phyloP scores from a whole-genome alignment of 495 filamentous ascomycete species.

The Penicillium canescens region DNA sequence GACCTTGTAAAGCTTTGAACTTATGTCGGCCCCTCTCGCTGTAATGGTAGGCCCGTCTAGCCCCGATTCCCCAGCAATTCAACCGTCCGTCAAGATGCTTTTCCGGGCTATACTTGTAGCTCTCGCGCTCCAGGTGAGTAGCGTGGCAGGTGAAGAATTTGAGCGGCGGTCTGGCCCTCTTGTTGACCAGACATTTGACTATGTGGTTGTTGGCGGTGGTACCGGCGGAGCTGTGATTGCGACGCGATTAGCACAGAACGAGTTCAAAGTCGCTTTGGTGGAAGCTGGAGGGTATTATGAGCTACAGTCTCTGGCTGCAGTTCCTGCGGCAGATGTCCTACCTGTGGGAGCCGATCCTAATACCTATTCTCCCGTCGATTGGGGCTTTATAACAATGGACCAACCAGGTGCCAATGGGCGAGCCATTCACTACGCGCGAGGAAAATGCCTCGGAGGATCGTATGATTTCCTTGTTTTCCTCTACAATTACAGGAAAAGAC shows the following conservation, averaged over 20 bases:
- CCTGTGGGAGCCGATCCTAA: slow-evolving; percentile 19
- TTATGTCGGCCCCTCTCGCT: not conserved
- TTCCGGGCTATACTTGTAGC: not conserved
- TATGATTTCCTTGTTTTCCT: slow-evolving; percentile 3
- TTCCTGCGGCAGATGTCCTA: slow-evolving; percentile 37
- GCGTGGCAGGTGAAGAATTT: not conserved
- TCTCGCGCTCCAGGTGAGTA: slow-evolving; percentile 5
- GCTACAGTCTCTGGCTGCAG: slow-evolving; percentile 28
- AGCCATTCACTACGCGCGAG: slow-evolving; percentile 38
- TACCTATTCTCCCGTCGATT: slow-evolving; percentile 43
- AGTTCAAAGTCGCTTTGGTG: slow-evolving; percentile 46
- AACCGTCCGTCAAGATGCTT: slow-evolving; percentile 2
- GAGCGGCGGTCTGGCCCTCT: slow-evolving; percentile 1
- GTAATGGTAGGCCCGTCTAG: not conserved
- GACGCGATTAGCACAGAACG: slow-evolving; percentile 42
- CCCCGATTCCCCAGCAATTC: not conserved
- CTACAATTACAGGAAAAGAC: not conserved
- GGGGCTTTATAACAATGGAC: slow-evolving; percentile 45
- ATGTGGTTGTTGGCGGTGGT: slow-evolving; percentile 58
- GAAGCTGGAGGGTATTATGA: slow-evolving; percentile 62
- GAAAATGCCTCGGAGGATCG: slow-evolving; percentile 39
- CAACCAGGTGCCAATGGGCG: slow-evolving; percentile 39
- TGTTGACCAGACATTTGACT: slow-evolving; percentile 41
- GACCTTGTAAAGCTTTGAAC: too few species aligned
- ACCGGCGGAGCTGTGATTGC: slow-evolving; percentile 53